phyloP scores from a whole-genome alignment of 1,139 yeast genomes.

The Pichia sp. region DNA sequence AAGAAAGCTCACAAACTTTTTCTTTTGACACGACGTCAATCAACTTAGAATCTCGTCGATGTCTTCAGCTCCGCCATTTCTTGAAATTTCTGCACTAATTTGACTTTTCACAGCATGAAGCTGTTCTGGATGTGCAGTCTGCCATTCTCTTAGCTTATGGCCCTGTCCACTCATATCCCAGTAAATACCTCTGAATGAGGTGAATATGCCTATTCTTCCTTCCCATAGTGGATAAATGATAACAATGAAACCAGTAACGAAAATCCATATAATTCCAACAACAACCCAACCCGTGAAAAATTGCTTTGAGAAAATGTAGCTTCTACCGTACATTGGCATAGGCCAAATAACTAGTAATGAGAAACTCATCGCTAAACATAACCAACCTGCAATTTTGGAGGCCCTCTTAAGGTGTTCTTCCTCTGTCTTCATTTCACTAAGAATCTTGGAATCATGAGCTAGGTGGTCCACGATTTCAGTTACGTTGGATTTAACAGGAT shows the following conservation, averaged over 20 bases:
- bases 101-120: conserved; percentile 65
- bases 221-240: conserved; percentile 39
- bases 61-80: conserved; percentile 8
- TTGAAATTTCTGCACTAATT: conserved; percentile 32
- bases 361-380: conserved; percentile 45
- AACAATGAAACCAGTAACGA: conserved; percentile 35
- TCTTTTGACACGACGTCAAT: background rate
- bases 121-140: conserved; percentile 60
- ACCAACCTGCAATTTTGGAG: conserved; percentile 45
- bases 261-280: conserved; percentile 68
- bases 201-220: conserved; percentile 48
- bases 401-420: conserved; percentile 48
- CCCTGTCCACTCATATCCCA: conserved; percentile 82
- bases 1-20: background rate
- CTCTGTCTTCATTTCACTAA: conserved; percentile 38
- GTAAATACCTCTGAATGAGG: conserved; percentile 68
- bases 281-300: conserved; percentile 84
- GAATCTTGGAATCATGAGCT: conserved; percentile 26
- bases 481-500: conserved; percentile 24
- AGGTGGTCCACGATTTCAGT: conserved; percentile 33
- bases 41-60: conserved; percentile 8
- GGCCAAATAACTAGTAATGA: conserved; percentile 73
- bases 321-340: conserved; percentile 81
- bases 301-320: conserved; percentile 61
- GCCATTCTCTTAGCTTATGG: conserved; percentile 70